phyloP scores from a whole-genome alignment of 1,284 basidiomycete genomes.

The Sporisorium graminicola region DNA sequence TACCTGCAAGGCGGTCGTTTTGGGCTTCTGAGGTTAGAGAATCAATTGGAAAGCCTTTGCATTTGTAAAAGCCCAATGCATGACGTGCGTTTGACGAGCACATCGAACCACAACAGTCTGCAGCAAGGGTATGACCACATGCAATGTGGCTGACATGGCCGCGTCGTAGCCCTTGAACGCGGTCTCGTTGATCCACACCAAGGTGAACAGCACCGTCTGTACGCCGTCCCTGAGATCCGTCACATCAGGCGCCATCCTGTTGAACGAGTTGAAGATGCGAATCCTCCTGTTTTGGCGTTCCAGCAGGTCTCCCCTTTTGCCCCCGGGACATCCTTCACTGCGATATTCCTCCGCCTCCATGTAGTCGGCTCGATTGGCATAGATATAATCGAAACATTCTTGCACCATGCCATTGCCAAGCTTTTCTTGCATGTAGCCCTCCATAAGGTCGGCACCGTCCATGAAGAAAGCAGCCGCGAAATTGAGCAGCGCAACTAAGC shows the following conservation, averaged over 20 bases:
- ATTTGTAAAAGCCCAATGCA: not conserved
- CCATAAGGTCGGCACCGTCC: conserved; percentile 7
- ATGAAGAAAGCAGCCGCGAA: conserved; percentile 25
- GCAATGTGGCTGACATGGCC: conserved; percentile 10
- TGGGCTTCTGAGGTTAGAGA: not conserved
- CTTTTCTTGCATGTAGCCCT: conserved; percentile 7
- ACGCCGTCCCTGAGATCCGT: conserved; percentile 30
- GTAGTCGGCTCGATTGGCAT: conserved; percentile 2
- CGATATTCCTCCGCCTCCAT: conserved; percentile 32
- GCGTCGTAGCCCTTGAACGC: conserved; percentile 3
- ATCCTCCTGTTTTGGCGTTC: not conserved
- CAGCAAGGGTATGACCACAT: conserved; percentile 26
- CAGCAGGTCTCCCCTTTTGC: not conserved
- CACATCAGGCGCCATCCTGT: conserved; percentile 13
- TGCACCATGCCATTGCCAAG: not conserved
- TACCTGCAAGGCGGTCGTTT: not conserved
- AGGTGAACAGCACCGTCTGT: conserved; percentile 31
- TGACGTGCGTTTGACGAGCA: not conserved
- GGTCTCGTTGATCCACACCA: conserved; percentile 37
- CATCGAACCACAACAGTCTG: conserved; percentile 26
- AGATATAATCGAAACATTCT: conserved; percentile 1
- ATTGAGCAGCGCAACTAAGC: conserved; percentile 33
- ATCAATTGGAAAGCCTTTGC: not conserved
- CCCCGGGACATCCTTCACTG: not conserved
- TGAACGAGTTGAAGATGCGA: not conserved